phyloP scores from a whole-genome alignment of 2,329 filamentous ascomycete genomes.

The Achaetomium macrosporum region DNA sequence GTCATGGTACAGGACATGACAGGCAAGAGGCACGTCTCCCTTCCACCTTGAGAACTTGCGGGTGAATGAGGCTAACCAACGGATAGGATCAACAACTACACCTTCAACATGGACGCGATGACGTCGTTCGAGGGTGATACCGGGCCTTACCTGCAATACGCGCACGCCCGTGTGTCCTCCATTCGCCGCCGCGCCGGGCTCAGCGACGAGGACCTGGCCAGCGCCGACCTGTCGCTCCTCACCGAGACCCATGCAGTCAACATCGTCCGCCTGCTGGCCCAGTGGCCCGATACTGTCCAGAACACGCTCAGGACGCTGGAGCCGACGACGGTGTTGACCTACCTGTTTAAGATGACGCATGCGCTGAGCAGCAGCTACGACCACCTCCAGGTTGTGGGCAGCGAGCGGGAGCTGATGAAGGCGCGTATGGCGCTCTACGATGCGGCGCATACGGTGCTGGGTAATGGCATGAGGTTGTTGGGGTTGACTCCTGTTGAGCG shows the following conservation, averaged over 20 bases:
- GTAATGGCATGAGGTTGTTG: constrained; percentile 77
- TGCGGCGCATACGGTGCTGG: constrained; percentile 65
- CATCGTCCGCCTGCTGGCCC: constrained; percentile 67
- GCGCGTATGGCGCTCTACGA: constrained; percentile 75
- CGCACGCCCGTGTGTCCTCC: constrained; percentile 65
- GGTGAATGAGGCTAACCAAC: constrained; percentile 2
- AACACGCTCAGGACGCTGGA: constrained; percentile 79
- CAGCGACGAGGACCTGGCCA: constrained; percentile 50
- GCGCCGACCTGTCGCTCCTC: constrained; percentile 62
- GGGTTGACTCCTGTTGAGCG: constrained; percentile 72
- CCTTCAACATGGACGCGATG: constrained; percentile 77
- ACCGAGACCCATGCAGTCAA: constrained; percentile 67
- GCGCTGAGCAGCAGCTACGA: constrained; percentile 75
- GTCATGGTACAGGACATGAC: constrained; percentile 99
- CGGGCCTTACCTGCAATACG: constrained; percentile 79
- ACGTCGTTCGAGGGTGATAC: constrained; percentile 81
- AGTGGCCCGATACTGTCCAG: constrained; percentile 79
- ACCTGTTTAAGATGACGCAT: constrained; percentile 85
- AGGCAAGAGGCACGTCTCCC: constrained; percentile 66
- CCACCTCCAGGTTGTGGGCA: constrained; percentile 74
- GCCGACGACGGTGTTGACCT: constrained; percentile 51
- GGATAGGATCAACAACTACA: constrained; percentile 56
- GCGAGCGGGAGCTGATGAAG: constrained; percentile 63
- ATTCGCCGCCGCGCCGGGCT: constrained; percentile 55
- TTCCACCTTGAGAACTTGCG: constrained; percentile 1